Percentiles rank a stretch among this genome's conserved stretches.
These are phyloP conservation scores for Hylodesmum podocarpum DNA, from an alignment of 306 rosid genomes.

Conservation along the genomic window DNA sequence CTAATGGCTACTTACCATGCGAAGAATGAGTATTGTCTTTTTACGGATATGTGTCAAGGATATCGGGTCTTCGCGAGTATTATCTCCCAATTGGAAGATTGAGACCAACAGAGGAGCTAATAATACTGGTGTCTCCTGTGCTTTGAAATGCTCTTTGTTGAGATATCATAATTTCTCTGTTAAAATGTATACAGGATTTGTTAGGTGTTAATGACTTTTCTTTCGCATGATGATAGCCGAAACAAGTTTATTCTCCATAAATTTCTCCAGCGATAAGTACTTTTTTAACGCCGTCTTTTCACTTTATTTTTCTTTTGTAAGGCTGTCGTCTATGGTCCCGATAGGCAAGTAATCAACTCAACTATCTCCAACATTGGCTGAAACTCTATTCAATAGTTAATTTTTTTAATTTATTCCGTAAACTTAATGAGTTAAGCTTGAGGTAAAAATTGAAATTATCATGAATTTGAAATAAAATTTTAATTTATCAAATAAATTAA, in stretches of 20 bases:
- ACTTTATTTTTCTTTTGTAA: neutral
- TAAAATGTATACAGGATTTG: neutral
- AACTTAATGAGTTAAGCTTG: too few relatives aligned
- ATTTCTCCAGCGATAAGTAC: neutral
- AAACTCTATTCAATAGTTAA: too few relatives aligned
- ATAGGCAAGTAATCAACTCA: too few relatives aligned
- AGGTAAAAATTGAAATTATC: too few relatives aligned
- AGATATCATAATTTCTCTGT: neutral
- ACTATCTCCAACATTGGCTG: too few relatives aligned
- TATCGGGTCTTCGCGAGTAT: conserved; percentile 66
- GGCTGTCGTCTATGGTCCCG: too few relatives aligned
- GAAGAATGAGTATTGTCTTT: conserved; percentile 86
- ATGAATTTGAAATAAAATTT: too few relatives aligned
- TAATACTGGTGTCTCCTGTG: neutral
- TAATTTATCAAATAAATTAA: too few relatives aligned
- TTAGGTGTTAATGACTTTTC: neutral
- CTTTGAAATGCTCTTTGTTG: neutral
- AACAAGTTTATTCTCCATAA: neutral
- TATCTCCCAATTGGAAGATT: conserved; percentile 72
- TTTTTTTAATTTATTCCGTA: too few relatives aligned
- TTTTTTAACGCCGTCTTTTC: neutral
- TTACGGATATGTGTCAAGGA: conserved; percentile 83
- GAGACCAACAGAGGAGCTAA: conserved; percentile 14
- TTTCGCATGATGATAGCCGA: neutral
- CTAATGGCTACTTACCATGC: conserved; percentile 90